Percentiles rank a stretch among this genome's conserved stretches.
phyloP scores from a whole-genome alignment of 106 monocot species.

The Acanthochlamys bracteata region DNA sequence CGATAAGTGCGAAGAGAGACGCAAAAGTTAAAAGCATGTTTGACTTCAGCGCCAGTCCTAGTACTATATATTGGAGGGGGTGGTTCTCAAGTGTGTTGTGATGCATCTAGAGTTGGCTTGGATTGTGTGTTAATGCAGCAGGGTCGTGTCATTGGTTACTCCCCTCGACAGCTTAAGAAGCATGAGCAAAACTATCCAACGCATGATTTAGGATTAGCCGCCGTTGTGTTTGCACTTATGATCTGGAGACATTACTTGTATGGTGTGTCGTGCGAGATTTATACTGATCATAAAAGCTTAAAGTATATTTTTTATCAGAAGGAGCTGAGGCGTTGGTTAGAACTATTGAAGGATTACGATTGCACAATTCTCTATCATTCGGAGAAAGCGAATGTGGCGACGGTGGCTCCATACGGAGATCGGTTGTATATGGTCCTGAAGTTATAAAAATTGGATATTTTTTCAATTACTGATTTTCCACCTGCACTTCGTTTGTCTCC shows the following conservation, averaged over 20 bases:
- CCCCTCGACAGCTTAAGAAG: neutral
- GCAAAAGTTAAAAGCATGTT: neutral
- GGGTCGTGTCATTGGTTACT: slow-evolving; percentile 7
- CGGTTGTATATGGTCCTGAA: too few species aligned
- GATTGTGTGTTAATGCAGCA: neutral
- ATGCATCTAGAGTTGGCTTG: neutral
- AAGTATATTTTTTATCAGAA: neutral
- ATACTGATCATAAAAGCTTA: neutral
- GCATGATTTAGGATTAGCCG: neutral
- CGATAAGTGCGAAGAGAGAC: neutral
- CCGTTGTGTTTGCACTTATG: neutral
- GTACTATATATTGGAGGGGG: neutral
- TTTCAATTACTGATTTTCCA: too few species aligned
- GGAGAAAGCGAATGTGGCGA: slow-evolving; percentile 4
- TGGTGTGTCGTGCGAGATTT: neutral
- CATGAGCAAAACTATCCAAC: neutral
- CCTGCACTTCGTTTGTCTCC: too few species aligned
- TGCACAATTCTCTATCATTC: neutral
- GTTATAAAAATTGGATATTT: too few species aligned
- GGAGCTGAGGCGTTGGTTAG: neutral
- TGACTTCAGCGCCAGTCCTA: neutral
- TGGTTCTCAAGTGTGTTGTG: slow-evolving; percentile 4
- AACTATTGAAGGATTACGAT: neutral
- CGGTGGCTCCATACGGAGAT: too few species aligned
- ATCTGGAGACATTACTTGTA: slow-evolving; percentile 1